Base-by-base conservation (phyloP, 257 asterid genomes). In the Henckelia pumila region DNA sequence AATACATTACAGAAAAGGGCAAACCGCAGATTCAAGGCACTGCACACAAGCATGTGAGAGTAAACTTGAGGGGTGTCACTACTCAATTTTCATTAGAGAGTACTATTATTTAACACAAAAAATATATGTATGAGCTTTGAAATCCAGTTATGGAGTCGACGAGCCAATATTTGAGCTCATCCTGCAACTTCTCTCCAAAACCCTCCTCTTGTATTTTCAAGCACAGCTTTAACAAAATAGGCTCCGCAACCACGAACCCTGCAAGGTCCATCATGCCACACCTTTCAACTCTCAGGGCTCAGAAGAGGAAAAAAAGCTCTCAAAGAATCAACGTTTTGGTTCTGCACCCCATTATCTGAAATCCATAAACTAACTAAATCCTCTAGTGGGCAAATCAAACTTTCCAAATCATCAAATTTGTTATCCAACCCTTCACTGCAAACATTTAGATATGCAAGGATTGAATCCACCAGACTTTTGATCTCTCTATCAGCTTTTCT, bases 201-300 rank as follows among this genome's bases (percentile, higher is more conserved):
- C 81, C 76, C 67, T 77, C 83, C 55, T 79, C 87, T 20, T 29
- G 65, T 66, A 80, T 74, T 61, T 75, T 79, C 86, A 82, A 67
- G 73, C 88, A 89, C 76, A 80, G 37, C 76, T 80, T 83, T 82
- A 89, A 76, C 56, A 85, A 68, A 76, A 86, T 76, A 19, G 79
- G 86, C 79, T 86, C 92, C 0, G 81, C 73, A 66, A 76, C 73
- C 78, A 85, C 92, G 76, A 76, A 76, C 57, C 90, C 86, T 7
- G 90, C 87, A 33, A 85, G 73, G 61, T 83, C 86, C 67, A 53
- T 68, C 75, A 79, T 53, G 47, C 64, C 82, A 58, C 77, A 83
- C 67, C 72, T 85, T 70, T 71, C 82, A 59, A 3, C 74, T 56
- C 71, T 73, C 76, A 26, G 73, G 76, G 60, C 83, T 73, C 68